These are phyloP conservation scores for Rhizoctonia solani DNA, from an alignment of 1,284 basidiomycete genomes.

Conservation along the genomic window DNA sequence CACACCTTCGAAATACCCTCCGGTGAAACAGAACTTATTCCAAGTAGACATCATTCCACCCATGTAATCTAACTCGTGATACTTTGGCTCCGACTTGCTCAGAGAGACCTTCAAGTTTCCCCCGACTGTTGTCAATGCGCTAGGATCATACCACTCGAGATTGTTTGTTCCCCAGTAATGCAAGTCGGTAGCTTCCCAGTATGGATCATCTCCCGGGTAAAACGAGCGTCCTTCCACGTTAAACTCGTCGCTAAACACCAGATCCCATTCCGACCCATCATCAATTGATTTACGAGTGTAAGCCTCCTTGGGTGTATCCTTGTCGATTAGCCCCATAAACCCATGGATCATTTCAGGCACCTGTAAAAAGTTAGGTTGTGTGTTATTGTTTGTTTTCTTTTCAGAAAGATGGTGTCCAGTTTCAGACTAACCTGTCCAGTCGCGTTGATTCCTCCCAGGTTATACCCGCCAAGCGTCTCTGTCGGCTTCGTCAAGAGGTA, in stretches of 20 bases:
- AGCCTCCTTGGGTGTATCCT: slow-evolving; percentile 62
- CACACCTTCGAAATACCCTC: slow-evolving; percentile 44
- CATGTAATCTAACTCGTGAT: slow-evolving; percentile 49
- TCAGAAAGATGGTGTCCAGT: slow-evolving; percentile 44
- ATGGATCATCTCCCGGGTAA: slow-evolving; percentile 63
- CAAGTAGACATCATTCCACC: slow-evolving; percentile 44
- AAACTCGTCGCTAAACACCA: too few relatives aligned
- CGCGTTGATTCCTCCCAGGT: slow-evolving; percentile 54
- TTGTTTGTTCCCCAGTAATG: slow-evolving; percentile 62
- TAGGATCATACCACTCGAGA: slow-evolving; percentile 49
- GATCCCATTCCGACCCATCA: slow-evolving; percentile 46
- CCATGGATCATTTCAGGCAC: slow-evolving; percentile 66
- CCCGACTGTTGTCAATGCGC: slow-evolving; percentile 52
- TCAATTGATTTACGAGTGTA: slow-evolving; percentile 45
- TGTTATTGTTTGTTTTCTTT: slow-evolving; percentile 46
- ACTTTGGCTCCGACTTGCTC: slow-evolving; percentile 49
- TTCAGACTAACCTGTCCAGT: slow-evolving; percentile 49
- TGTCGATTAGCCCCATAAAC: slow-evolving; percentile 75
- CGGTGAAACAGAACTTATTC: slow-evolving; percentile 51
- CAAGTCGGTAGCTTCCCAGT: slow-evolving; percentile 77
- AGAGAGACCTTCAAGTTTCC: slow-evolving; percentile 51
- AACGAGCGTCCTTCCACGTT: slow-evolving; percentile 84
- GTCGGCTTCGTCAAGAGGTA: slow-evolving; percentile 42
- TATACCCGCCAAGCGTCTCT: slow-evolving; percentile 49
- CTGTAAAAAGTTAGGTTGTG: too few relatives aligned